A percentile compares a stretch with the other conserved stretches of the same genome.
These are phyloP conservation scores for Cryptococcus jaspeensis DNA, from an alignment of 1,284 basidiomycete species.

Conservation along the genomic window DNA sequence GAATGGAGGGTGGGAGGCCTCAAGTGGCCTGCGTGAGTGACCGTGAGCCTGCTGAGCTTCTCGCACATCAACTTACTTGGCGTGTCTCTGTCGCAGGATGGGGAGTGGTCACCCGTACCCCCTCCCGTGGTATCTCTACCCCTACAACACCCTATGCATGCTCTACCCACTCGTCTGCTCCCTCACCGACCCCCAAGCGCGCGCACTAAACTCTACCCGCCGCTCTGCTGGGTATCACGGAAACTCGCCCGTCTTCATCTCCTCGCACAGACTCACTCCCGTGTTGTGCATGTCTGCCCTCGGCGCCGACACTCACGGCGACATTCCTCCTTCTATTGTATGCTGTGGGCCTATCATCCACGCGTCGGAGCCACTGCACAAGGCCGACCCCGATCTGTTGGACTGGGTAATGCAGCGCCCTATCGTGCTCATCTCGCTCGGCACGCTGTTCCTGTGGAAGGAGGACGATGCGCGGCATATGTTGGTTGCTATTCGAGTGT, in stretches of 20 bases:
- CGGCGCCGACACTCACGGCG: constrained; percentile 16
- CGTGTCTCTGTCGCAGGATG: neutral
- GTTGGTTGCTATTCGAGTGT: constrained; percentile 3
- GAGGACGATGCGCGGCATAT: constrained; percentile 10
- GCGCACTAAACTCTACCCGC: constrained; percentile 13
- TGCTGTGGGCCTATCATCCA: constrained; percentile 25
- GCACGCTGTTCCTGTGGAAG: constrained; percentile 14
- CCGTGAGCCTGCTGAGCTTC: too few species aligned
- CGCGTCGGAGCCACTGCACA: constrained; percentile 3
- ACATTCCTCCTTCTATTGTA: constrained; percentile 11
- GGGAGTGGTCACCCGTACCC: constrained; percentile 19
- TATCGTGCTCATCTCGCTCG: constrained; percentile 21
- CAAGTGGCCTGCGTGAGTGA: constrained; percentile 20
- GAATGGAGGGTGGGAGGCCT: constrained; percentile 13
- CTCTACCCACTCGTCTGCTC: constrained; percentile 10
- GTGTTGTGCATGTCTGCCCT: constrained; percentile 22
- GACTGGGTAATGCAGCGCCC: neutral
- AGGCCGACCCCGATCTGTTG: constrained; percentile 16
- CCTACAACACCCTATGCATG: constrained; percentile 14
- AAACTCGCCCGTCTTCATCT: constrained; percentile 8
- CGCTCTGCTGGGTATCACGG: constrained; percentile 18
- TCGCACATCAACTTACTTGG: neutral
- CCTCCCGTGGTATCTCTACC: constrained; percentile 18
- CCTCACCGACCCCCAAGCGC: constrained; percentile 7
- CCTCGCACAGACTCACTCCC: neutral